Evolutionary conservation across 1,139 yeast genomes (phyloP), one percentile per base, ranked within the genome.

Genomic region (Blastobotrys elegans): DNA sequence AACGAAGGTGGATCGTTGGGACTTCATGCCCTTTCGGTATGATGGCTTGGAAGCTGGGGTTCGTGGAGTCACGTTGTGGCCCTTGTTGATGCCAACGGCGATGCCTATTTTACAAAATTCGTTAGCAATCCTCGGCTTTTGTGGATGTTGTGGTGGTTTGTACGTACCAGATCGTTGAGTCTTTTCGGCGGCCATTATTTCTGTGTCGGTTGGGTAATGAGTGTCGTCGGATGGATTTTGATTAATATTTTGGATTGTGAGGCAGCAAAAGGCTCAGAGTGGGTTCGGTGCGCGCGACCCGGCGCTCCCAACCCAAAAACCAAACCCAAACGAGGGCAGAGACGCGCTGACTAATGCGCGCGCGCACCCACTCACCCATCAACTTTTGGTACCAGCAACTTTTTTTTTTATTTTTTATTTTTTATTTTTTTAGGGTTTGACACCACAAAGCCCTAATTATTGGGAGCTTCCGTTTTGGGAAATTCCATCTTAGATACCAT

Each of bases 1-100:
- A 71, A 94, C 98, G 71, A 94, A 94, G 55, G 78, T 78, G 68
- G 97, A 82, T 84, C 97, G 90, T 83, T 90, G 84, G 71, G 97
- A 87, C 61, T 84, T 75, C 73, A 88, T 85, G 75, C 97, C 97
- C 84, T 92, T 92, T 81, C 94, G 86, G 88, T 86, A 81, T 61
- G 97, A 88, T 70, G 86, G 80, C 79, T 88, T 89, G 75, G 96
- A 90, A 68, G 89, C 84, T 72, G 86, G 88, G 74, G 85, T 89
- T 80, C 87, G 87, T 61, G 89, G 77, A 74, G 88, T 81, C 77
- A 88, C 94, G 80, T 86, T 83, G 95, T 85, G 95, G 76, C 98
- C 98, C 80, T 92, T 90, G 96, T 92, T 92, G 75, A 83, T 78
- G 76, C 98, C 98, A 79, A 84, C 83, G 79, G 96, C 96, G 75